phyloP scores from a whole-genome alignment of 768 basidiomycete genomes.

The Fomitopsis pulvina region DNA sequence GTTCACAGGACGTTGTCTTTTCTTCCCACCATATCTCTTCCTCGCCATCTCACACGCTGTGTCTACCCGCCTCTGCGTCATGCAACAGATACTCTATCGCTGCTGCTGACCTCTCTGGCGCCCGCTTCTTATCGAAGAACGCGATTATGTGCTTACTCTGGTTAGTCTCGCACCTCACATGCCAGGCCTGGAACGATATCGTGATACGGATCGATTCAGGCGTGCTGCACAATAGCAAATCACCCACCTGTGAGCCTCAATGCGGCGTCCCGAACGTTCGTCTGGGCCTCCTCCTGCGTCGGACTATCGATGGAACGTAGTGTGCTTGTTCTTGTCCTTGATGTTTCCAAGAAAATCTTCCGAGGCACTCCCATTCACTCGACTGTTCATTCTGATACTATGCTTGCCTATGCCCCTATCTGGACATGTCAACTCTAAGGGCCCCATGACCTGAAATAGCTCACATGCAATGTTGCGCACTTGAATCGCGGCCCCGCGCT shows the following conservation, averaged over 20 bases:
- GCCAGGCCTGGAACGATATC: background rate
- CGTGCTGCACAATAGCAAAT: background rate
- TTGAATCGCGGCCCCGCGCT: no score
- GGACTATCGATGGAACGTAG: background rate
- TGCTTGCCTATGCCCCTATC: no score
- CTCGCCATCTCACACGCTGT: background rate
- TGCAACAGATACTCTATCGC: background rate
- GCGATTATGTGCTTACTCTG: background rate
- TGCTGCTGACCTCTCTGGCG: background rate
- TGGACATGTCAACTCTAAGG: no score
- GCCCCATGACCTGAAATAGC: no score
- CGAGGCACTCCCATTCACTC: no score
- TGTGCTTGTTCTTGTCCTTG: background rate
- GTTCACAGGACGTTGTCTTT: background rate
- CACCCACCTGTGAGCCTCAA: background rate
- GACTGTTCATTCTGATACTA: no score
- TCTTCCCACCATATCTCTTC: background rate
- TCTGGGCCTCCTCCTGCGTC: background rate
- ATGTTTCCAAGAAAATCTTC: no score
- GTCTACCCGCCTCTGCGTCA: background rate
- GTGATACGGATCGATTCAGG: background rate
- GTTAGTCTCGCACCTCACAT: background rate
- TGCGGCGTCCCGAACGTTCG: background rate
- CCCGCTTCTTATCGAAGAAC: background rate
- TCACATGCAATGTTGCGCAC: no score